Evolutionary conservation across 345 rosid species (phyloP).

Genomic region (Toxicodendron radicans): DNA sequence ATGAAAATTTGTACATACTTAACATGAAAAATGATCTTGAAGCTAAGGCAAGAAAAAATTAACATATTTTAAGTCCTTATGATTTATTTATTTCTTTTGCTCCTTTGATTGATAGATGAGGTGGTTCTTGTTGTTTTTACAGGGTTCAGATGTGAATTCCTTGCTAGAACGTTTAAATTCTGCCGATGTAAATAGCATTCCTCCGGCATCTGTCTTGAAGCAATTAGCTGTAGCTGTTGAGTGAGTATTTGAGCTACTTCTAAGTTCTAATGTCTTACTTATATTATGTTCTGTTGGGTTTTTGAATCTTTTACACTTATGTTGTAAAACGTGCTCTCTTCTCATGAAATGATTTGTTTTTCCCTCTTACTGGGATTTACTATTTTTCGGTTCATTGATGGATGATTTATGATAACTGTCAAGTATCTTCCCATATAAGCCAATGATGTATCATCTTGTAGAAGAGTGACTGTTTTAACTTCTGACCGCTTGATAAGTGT

Average conservation of each 20-base stretch:
- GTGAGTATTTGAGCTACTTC: slow-evolving; percentile 49
- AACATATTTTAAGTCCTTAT: slow-evolving; percentile 3
- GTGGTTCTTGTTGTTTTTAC: slow-evolving; percentile 13
- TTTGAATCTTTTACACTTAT: background rate
- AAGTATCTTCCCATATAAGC: background rate
- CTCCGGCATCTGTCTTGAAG: slow-evolving; percentile 66
- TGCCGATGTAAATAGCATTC: slow-evolving; percentile 58
- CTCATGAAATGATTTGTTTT: background rate
- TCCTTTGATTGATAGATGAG: slow-evolving; percentile 1
- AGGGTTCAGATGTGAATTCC: slow-evolving; percentile 58
- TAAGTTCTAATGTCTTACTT: background rate
- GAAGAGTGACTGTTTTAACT: slow-evolving; percentile 9
- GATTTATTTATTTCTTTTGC: background rate
- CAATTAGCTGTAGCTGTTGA: slow-evolving; percentile 77
- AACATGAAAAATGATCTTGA: slow-evolving; percentile 71
- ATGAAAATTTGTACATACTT: slow-evolving; percentile 62
- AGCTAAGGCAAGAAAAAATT: slow-evolving; percentile 56
- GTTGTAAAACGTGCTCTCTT: background rate
- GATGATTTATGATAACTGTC: background rate
- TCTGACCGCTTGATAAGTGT: slow-evolving; percentile 1
- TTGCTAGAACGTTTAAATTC: slow-evolving; percentile 56
- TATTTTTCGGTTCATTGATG: background rate
- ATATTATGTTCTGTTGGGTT: background rate
- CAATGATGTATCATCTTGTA: background rate
- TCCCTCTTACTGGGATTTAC: background rate